Evolutionary conservation across 352 stramenopile species (phyloP).

Genomic region (Pythium vanterpoolii): DNA sequence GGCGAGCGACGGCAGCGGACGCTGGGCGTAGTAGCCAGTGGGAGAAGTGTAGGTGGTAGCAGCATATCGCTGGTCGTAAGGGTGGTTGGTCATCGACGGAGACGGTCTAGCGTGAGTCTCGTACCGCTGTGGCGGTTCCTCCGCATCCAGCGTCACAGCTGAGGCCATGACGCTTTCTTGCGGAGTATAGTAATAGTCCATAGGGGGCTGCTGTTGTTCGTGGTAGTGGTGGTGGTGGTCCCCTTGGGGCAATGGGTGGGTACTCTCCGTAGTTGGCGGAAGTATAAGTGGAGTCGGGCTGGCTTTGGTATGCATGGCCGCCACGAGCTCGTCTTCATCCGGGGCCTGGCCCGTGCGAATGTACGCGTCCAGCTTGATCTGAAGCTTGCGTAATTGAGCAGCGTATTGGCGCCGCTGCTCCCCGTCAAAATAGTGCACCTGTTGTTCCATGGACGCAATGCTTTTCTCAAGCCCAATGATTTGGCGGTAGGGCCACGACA

Average conservation of each 20-base stretch:
- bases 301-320: background rate
- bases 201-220: background rate
- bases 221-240: background rate
- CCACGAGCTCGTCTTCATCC: slow-evolving; percentile 17
- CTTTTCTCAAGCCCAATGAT: slow-evolving; percentile 84
- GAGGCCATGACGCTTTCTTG: slow-evolving; percentile 18
- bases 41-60: slow-evolving; percentile 1
- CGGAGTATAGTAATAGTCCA: slow-evolving; percentile 6
- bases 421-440: slow-evolving; percentile 73
- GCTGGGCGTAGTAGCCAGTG: slow-evolving; percentile 4
- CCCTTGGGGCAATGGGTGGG: background rate
- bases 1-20: slow-evolving; percentile 16
- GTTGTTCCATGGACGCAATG: slow-evolving; percentile 83
- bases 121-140: slow-evolving; percentile 10
- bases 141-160: slow-evolving; percentile 13
- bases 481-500: slow-evolving; percentile 79
- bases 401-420: slow-evolving; percentile 61
- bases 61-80: slow-evolving; percentile 19
- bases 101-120: background rate
- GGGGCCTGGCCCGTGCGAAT: slow-evolving; percentile 43
- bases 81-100: background rate
- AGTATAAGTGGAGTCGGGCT: background rate
- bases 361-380: slow-evolving; percentile 60
- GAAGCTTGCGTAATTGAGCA: slow-evolving; percentile 64
- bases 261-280: background rate